phyloP scores from a whole-genome alignment of 805 yeast genomes.

The Schwanniomyces pseudopolymorphus region DNA sequence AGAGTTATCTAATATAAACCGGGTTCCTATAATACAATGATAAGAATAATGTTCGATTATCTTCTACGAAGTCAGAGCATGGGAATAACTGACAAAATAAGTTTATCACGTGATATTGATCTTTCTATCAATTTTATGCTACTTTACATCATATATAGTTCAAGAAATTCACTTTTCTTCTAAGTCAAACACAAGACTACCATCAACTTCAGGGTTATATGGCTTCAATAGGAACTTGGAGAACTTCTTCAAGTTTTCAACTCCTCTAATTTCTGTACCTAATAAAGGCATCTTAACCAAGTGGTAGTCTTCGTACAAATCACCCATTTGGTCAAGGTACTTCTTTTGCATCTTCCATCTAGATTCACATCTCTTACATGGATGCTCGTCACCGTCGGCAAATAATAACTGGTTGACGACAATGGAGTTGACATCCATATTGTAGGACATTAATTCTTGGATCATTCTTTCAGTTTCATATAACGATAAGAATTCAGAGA shows the following conservation, averaged over 20 bases:
- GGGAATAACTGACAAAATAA: background rate
- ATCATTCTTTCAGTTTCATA: constrained; percentile 98
- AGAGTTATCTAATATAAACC: background rate
- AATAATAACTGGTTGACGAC: constrained; percentile 91
- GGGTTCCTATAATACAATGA: no score
- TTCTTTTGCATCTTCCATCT: constrained; percentile 96
- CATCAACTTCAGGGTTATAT: constrained; percentile 66
- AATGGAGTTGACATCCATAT: constrained; percentile 95
- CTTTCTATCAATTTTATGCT: background rate
- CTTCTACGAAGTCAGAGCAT: background rate
- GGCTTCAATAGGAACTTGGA: constrained; percentile 79
- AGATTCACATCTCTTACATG: constrained; percentile 86
- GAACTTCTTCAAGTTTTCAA: constrained; percentile 78
- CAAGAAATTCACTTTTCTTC: constrained; percentile 40
- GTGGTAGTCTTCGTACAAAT: constrained; percentile 95
- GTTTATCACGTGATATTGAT: background rate
- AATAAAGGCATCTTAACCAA: constrained; percentile 92
- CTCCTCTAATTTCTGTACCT: constrained; percentile 93
- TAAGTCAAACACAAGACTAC: constrained; percentile 51
- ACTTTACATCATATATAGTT: background rate
- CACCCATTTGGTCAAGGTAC: constrained; percentile 92
- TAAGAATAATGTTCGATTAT: no score
- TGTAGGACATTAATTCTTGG: constrained; percentile 91
- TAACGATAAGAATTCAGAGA: constrained; percentile 91
- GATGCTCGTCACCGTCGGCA: constrained; percentile 72